Base-by-base conservation (phyloP, 164 flowering plant genomes). In the Umbellularia californica region DNA sequence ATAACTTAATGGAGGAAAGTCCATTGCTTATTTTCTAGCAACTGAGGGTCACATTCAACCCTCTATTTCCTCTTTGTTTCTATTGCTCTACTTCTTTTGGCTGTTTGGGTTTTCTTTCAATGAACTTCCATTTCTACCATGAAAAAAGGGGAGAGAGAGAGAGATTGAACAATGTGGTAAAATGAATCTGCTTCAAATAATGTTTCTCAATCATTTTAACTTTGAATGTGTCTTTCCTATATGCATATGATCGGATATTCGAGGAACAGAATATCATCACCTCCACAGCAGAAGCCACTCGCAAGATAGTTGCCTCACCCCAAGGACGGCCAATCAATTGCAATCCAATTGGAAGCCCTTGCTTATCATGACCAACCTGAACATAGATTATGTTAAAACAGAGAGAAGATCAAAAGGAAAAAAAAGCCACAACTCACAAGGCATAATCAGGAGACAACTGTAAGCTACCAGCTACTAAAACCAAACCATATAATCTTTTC, bases 321-420 rank as follows among this genome's bases (percentile, higher is more conserved):
- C 99, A 95, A 62, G 98, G 99, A 9, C 97, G 96, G 63, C 99
- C 98, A 23, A 95, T 89, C 55, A 95, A 82, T 82, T 95, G 99
- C 79, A 95, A 80, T 66, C 99, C 99, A 52, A 95, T 90, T 24
- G 98, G 99, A 81, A 95, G 98, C 67, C 99, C 99, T 84, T 95
- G 87, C 75, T 91, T 95, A 81, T 95, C 99, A 76, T 92, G 90
- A 25, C 99, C 99, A 76, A 95, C 86, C 99, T 95, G 87, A 74
- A 77, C 25, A 73, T 33, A 19, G 52, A 75, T 77, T 35, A 30
- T 50, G 50, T 68, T 22, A 77, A 72, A 63, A 62, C 28, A 65
- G 50, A 76, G 25, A 20, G 63, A 73, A 62, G 35, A 55, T 15
- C 5, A 55, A 55, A 55, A 20, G 20, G n/a, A 20, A 55, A 55